A percentile compares a stretch with the other conserved stretches of the same genome.
These are phyloP conservation scores for Pseudomassariella vexata DNA, from an alignment of 2,329 filamentous ascomycete species.

Conservation along the genomic window DNA sequence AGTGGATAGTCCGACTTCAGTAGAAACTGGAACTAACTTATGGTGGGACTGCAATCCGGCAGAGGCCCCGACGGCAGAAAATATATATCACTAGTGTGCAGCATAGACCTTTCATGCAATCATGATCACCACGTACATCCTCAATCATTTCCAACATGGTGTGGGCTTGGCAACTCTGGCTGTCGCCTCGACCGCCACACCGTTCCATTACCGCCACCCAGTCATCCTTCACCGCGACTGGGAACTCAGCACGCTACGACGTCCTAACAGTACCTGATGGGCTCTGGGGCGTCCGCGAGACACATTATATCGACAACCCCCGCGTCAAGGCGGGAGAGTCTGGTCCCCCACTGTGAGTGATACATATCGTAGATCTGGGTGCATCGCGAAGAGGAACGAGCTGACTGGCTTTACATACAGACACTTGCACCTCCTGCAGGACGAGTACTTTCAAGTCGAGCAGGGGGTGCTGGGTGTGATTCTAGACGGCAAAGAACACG, in stretches of 20 bases:
- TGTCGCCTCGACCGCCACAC: conserved; percentile 10
- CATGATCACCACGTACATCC: too few species aligned
- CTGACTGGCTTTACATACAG: conserved; percentile 7
- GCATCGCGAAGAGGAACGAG: background rate
- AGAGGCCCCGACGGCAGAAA: too few species aligned
- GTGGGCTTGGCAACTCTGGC: conserved; percentile 12
- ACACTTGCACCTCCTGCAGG: conserved; percentile 13
- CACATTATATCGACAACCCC: conserved; percentile 11
- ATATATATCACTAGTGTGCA: too few species aligned
- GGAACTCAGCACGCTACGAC: conserved; percentile 9
- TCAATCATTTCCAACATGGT: too few species aligned
- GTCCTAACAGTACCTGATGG: conserved; percentile 5
- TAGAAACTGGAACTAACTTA: too few species aligned
- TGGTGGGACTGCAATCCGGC: too few species aligned
- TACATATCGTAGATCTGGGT: background rate
- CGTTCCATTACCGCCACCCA: conserved; percentile 6
- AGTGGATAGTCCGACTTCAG: too few species aligned
- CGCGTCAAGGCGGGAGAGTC: conserved; percentile 9
- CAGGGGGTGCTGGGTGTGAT: conserved; percentile 10
- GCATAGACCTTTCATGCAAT: too few species aligned
- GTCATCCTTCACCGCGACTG: background rate
- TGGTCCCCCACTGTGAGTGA: conserved; percentile 12
- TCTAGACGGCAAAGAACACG: conserved; percentile 5
- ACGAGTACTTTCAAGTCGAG: conserved; percentile 14
- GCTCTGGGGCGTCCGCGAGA: conserved; percentile 9